These are phyloP conservation scores for Cicer cuneatum DNA, from an alignment of 306 rosid genomes.

Conservation along the genomic window DNA sequence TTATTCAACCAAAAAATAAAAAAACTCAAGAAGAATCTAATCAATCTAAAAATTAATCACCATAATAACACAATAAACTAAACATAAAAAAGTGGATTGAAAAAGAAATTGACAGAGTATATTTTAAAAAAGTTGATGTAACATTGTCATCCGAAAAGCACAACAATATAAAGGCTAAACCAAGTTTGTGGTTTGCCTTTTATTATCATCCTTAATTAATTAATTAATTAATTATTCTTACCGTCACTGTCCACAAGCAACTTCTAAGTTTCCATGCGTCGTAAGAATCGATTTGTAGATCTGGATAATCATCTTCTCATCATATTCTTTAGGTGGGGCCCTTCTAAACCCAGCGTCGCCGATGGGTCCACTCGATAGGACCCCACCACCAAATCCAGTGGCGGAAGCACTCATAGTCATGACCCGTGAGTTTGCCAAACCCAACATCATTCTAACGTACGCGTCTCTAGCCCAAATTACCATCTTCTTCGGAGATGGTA, in stretches of 20 bases:
- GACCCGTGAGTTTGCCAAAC: conserved; percentile 67
- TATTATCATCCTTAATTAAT: not conserved
- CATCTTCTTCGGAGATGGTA: conserved; percentile 69
- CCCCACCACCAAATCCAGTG: conserved; percentile 51
- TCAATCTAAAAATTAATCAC: not conserved
- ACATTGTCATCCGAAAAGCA: conserved; percentile 11
- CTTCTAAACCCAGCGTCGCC: conserved; percentile 22
- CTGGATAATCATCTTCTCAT: conserved; percentile 74
- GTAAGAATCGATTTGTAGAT: conserved; percentile 70
- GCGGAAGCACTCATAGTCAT: conserved; percentile 43
- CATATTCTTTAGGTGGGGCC: conserved; percentile 73
- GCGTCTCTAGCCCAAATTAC: conserved; percentile 77
- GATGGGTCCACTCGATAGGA: not conserved
- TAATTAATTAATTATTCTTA: not conserved
- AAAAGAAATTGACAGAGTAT: not conserved
- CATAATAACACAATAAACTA: not conserved
- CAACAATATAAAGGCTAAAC: conserved; percentile 5
- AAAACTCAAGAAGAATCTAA: not conserved
- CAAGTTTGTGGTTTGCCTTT: conserved; percentile 4
- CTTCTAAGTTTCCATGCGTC: conserved; percentile 52
- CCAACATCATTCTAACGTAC: conserved; percentile 75
- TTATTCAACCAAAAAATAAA: too few species aligned
- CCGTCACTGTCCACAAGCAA: conserved; percentile 3
- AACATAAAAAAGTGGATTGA: not conserved
- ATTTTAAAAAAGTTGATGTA: not conserved